Percentiles rank a stretch among this genome's conserved stretches.
These are phyloP conservation scores for Nigrospora sphaerica DNA, from an alignment of 2,329 filamentous ascomycete species.

Conservation along the genomic window DNA sequence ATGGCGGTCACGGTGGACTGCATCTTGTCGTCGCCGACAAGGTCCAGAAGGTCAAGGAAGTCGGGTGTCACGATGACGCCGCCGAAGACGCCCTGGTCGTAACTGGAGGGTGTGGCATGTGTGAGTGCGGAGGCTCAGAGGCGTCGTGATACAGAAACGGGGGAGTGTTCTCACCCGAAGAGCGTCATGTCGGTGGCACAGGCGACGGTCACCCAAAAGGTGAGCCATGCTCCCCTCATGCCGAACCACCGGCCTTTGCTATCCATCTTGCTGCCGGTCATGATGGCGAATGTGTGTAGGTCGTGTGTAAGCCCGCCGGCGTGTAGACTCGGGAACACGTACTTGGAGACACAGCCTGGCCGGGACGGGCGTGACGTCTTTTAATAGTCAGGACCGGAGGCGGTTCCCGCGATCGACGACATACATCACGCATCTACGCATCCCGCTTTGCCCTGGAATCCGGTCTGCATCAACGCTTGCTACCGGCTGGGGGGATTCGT, in stretches of 20 bases:
- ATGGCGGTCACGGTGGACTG: conserved; percentile 45
- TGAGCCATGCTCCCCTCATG: conserved; percentile 14
- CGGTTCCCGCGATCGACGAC: too few relatives aligned
- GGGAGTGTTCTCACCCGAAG: conserved; percentile 10
- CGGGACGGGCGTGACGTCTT: too few relatives aligned
- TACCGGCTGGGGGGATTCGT: too few relatives aligned
- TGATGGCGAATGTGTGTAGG: too few relatives aligned
- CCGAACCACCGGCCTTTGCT: conserved; percentile 10
- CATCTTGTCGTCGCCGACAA: conserved; percentile 20
- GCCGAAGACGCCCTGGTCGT: conserved; percentile 45
- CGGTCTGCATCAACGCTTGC: too few relatives aligned
- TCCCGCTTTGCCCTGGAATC: too few relatives aligned
- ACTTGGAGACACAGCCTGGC: too few relatives aligned
- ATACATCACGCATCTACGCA: too few relatives aligned
- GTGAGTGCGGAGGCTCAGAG: not conserved
- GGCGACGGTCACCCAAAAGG: conserved; percentile 15
- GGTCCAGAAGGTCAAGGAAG: conserved; percentile 37
- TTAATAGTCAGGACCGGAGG: too few relatives aligned
- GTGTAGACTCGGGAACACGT: too few relatives aligned
- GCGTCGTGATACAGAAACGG: not conserved
- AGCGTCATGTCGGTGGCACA: conserved; percentile 18
- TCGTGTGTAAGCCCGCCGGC: too few relatives aligned
- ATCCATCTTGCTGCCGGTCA: conserved; percentile 5
- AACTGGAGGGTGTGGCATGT: conserved; percentile 5
- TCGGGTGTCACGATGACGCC: conserved; percentile 46